Conservation (phyloP, 352 stramenopile genomes). For the Phytophthora hybrid region DNA sequence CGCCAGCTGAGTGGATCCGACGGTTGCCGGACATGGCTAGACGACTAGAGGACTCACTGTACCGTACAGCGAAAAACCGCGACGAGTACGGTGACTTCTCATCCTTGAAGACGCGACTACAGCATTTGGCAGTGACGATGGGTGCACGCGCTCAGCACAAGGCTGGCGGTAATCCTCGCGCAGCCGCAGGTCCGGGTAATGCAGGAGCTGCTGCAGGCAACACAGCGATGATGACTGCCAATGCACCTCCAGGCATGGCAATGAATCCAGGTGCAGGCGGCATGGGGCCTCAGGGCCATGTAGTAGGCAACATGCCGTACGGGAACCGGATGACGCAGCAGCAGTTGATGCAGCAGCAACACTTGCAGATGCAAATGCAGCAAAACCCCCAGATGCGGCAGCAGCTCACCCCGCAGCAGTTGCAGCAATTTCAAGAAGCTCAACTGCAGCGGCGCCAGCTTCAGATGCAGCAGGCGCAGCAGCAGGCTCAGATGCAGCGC, state of each 20-base stretch:
- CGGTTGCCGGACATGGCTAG: constrained; percentile 98
- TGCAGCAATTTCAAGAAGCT: constrained; percentile 81
- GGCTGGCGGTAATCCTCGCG: constrained; percentile 56
- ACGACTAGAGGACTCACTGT: constrained; percentile 97
- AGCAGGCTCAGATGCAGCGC: constrained; percentile 68
- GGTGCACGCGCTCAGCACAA: constrained; percentile 86
- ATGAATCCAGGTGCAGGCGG: constrained; percentile 58
- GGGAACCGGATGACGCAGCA: constrained; percentile 84
- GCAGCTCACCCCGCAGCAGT: constrained; percentile 81
- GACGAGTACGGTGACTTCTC: constrained; percentile 97
- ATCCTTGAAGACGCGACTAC: constrained; percentile 96
- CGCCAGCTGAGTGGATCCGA: constrained; percentile 96
- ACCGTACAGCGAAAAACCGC: constrained; percentile 91
- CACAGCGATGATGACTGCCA: constrained; percentile 59
- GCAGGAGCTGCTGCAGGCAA: constrained; percentile 35
- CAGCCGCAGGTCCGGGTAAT: constrained; percentile 45
- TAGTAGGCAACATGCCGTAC: constrained; percentile 80
- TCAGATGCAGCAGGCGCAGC: constrained; percentile 67
- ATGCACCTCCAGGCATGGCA: constrained; percentile 52
- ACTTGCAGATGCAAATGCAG: constrained; percentile 85
- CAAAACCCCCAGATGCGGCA: constrained; percentile 84
- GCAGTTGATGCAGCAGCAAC: constrained; percentile 79
- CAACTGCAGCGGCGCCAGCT: constrained; percentile 79
- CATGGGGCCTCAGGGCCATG: constrained; percentile 69
- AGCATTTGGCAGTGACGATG: constrained; percentile 95